Base-by-base conservation (phyloP, 75 land plant genomes). In the Larix kaempferi region DNA sequence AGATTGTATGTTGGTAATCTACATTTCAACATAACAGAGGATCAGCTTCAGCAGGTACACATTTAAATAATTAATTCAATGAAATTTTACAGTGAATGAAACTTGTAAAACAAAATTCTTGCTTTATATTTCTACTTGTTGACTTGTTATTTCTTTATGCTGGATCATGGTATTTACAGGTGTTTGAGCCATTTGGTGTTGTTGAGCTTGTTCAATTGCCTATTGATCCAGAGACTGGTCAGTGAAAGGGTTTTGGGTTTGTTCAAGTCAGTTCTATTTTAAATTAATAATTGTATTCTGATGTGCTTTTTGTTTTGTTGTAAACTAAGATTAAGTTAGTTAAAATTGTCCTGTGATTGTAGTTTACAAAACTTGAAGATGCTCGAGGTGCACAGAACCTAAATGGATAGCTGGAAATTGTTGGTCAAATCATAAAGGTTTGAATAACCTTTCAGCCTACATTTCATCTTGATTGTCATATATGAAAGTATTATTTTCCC, bases 141-240 rank as follows among this genome's bases (percentile, higher is more conserved):
- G 17, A 55, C 3, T 41, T 35, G 1, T 19, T 35, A 16, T 13
- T 78, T 29, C 2, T 39, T 10, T 39, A 49, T 41, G 5, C 2
- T 44, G 13, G 23, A 19, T 23, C 14, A 44, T 55, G 57, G 10
- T 55, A 60, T 35, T 21, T 54, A 15, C 77, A 94, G 99, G 91
- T 97, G 10, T 97, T 97, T 77, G 99, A 97, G 79, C 91, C 99
- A 60, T 97, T 97, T 92, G 99, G 99, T 33, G 72, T 86, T 79
- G 95, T 97, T 44, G 99, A 97, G 84, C 94, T 97, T 41, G 94
- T 97, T 76, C 99, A 97, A 78, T 81, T 97, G 26, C 99, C 99
- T 37, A 82, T 87, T 74, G 99, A 97, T 73, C 84, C 83, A 13
- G 94, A 94, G 77, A 95, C 99, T 17, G 99, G 99, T 11, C 98